These are phyloP conservation scores for Marasmius fiardii DNA, from an alignment of 1,284 basidiomycete genomes.

Conservation along the genomic window DNA sequence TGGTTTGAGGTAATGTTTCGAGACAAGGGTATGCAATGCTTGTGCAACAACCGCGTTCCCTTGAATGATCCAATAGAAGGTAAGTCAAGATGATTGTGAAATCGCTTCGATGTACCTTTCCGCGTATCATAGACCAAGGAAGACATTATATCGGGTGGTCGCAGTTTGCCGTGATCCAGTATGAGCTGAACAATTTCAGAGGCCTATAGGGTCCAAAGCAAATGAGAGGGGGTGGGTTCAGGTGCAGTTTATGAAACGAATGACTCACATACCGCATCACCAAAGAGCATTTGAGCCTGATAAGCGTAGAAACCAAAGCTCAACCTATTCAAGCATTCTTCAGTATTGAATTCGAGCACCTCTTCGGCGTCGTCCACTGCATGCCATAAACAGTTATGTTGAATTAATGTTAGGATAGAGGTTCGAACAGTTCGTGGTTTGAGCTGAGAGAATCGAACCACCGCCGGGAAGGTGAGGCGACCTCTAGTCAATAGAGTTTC, in stretches of 20 bases:
- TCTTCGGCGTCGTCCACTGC: constrained; percentile 63
- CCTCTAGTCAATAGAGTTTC: constrained; percentile 73
- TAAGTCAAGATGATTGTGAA: neutral
- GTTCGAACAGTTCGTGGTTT: constrained; percentile 70
- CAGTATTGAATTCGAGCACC: constrained; percentile 73
- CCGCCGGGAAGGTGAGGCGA: constrained; percentile 69
- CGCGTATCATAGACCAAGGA: constrained; percentile 48
- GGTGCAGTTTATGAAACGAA: constrained; percentile 1
- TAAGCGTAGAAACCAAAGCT: constrained; percentile 81
- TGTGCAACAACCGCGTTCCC: constrained; percentile 52
- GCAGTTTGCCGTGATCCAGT: constrained; percentile 85
- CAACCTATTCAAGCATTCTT: constrained; percentile 76
- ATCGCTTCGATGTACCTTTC: constrained; percentile 44
- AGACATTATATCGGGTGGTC: constrained; percentile 67
- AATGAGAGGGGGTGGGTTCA: neutral
- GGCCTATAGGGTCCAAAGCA: constrained; percentile 41
- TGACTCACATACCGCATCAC: constrained; percentile 54
- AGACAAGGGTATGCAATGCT: constrained; percentile 63
- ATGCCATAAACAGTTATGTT: constrained; percentile 91
- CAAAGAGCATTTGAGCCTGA: constrained; percentile 68
- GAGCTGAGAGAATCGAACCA: constrained; percentile 67
- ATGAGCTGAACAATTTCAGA: constrained; percentile 73
- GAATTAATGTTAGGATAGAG: constrained; percentile 79
- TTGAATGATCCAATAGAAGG: constrained; percentile 22
- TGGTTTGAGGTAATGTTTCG: constrained; percentile 64